Conservation (phyloP, 108 stramenopile genomes). For the Skeletonema marinoi region DNA sequence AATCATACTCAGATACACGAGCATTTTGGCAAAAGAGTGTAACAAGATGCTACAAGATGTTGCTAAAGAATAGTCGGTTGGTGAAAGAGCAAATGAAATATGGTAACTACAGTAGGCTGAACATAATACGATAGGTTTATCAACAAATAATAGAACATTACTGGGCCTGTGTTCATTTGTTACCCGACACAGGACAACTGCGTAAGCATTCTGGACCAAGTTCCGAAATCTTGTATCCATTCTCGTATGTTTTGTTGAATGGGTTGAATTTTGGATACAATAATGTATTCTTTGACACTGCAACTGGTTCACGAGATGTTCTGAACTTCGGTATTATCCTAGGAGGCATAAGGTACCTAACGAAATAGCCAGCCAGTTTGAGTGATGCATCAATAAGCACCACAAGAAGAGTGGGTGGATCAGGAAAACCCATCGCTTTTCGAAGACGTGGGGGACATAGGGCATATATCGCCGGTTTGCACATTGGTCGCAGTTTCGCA, state of each 20-base stretch:
- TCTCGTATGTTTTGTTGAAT: conserved; percentile 9
- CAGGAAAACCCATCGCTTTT: conserved; percentile 15
- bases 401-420: conserved; percentile 8
- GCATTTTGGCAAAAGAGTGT: too few species aligned
- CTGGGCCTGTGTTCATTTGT: too few species aligned
- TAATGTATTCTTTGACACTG: not conserved
- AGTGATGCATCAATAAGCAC: not conserved
- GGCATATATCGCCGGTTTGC: conserved; percentile 13
- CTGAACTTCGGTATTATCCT: not conserved
- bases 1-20: too few species aligned
- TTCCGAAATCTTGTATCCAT: not conserved
- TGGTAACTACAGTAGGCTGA: too few species aligned
- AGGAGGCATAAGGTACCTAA: not conserved
- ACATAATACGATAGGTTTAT: too few species aligned
- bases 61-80: too few species aligned
- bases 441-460: conserved; percentile 26
- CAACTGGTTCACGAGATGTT: not conserved
- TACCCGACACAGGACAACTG: too few species aligned
- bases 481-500: conserved; percentile 5
- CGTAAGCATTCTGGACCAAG: conserved; percentile 14
- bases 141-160: too few species aligned
- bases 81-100: too few species aligned
- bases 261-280: conserved; percentile 3
- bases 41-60: too few species aligned
- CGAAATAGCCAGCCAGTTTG: not conserved